These are phyloP conservation scores for Orbilia brochopaga DNA, from an alignment of 2,329 filamentous ascomycete genomes.

Conservation along the genomic window DNA sequence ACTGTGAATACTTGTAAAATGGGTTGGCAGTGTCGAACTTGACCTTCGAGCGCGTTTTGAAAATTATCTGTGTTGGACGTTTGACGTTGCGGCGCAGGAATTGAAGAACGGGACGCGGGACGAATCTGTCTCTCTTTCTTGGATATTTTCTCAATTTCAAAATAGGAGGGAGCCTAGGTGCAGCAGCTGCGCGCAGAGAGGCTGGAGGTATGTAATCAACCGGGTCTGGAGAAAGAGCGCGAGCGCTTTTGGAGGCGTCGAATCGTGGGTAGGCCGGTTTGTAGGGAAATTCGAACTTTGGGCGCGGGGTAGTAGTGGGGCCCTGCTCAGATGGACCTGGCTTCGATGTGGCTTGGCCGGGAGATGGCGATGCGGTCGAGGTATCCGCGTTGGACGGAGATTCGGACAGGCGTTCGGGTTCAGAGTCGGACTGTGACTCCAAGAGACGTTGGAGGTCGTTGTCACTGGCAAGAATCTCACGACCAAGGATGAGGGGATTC, in stretches of 20 bases:
- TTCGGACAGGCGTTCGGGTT: no score
- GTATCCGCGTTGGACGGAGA: no score
- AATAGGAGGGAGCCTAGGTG: conserved; percentile 21
- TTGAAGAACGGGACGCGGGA: conserved; percentile 6
- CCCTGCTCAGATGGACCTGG: neutral
- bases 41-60: conserved; percentile 21
- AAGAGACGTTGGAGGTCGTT: no score
- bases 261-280: neutral
- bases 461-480: no score
- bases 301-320: neutral
- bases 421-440: no score
- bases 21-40: conserved; percentile 1
- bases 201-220: conserved; percentile 7
- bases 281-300: neutral
- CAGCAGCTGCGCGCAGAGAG: conserved; percentile 14
- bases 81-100: conserved; percentile 13
- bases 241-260: conserved; percentile 13
- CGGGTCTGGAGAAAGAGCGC: neutral
- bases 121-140: conserved; percentile 12
- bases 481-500: no score
- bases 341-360: no score
- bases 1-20: conserved; percentile 3
- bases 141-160: conserved; percentile 24
- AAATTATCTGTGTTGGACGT: neutral
- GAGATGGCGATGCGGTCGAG: no score